Evolutionary conservation across 148 eudicot genomes (phyloP).

Genomic region (Silene latifolia): DNA sequence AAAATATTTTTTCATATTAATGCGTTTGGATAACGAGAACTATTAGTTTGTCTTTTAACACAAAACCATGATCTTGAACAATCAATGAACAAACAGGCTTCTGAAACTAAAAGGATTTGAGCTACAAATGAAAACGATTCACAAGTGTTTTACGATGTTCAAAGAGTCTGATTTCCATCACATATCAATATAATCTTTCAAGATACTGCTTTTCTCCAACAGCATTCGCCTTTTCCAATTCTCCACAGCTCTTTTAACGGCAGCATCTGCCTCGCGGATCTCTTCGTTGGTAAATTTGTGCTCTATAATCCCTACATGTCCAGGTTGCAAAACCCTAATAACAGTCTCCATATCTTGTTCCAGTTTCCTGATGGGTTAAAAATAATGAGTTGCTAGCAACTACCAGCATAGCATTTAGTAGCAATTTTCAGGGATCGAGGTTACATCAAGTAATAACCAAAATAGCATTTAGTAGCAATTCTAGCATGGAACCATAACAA

Average conservation of each 20-base stretch:
- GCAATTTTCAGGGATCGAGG: neutral
- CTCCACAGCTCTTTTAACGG: conserved; percentile 58
- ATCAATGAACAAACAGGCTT: neutral
- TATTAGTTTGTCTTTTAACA: neutral
- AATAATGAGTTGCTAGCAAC: conserved; percentile 3
- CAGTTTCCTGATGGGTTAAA: conserved; percentile 54
- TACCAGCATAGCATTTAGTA: neutral
- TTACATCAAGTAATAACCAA: neutral
- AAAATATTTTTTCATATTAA: neutral
- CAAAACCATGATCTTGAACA: conserved; percentile 1
- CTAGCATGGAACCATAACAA: neutral
- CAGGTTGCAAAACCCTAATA: conserved; percentile 78
- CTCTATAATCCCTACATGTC: conserved; percentile 84
- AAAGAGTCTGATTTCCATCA: conserved; percentile 16
- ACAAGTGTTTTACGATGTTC: neutral
- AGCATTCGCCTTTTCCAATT: conserved; percentile 73
- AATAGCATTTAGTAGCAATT: neutral
- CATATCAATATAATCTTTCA: conserved; percentile 57
- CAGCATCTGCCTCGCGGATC: conserved; percentile 56
- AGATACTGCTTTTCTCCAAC: conserved; percentile 41
- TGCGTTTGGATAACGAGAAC: neutral
- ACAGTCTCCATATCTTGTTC: conserved; percentile 94
- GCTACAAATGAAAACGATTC: neutral
- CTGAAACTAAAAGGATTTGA: too few relatives aligned
- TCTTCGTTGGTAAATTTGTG: conserved; percentile 85